phyloP scores from a whole-genome alignment of 495 filamentous ascomycete genomes.

The Penicillium alfredii region DNA sequence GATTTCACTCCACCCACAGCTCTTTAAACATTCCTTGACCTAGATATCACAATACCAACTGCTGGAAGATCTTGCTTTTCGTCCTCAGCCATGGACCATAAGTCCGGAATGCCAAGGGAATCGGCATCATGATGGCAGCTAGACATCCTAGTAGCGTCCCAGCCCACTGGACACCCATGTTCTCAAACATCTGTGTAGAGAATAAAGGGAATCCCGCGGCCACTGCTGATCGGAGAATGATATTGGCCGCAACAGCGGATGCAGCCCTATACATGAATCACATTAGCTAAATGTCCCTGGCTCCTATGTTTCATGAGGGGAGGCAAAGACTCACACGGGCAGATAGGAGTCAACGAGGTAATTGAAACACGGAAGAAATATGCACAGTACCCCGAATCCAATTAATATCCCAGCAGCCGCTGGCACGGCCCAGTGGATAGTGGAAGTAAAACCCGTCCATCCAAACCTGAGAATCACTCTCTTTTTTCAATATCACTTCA shows the following conservation, averaged over 20 bases:
- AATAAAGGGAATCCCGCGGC: slow-evolving; percentile 79
- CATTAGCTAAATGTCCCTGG: background rate
- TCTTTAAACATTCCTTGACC: too few species aligned
- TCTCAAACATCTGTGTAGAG: slow-evolving; percentile 68
- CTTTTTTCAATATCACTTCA: background rate
- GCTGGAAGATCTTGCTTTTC: slow-evolving; percentile 16
- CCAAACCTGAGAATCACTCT: slow-evolving; percentile 29
- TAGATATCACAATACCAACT: too few species aligned
- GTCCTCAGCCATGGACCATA: slow-evolving; percentile 27
- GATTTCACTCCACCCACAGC: too few species aligned
- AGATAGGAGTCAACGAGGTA: slow-evolving; percentile 40
- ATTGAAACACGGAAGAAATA: slow-evolving; percentile 38
- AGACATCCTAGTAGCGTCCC: slow-evolving; percentile 70
- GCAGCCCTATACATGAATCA: slow-evolving; percentile 47
- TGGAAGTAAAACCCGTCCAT: slow-evolving; percentile 30
- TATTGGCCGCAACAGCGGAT: slow-evolving; percentile 81
- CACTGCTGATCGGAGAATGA: slow-evolving; percentile 70
- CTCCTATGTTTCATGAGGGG: too few species aligned
- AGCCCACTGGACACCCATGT: slow-evolving; percentile 70
- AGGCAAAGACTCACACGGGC: slow-evolving; percentile 66
- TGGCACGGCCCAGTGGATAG: slow-evolving; percentile 34
- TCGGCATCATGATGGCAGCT: slow-evolving; percentile 62
- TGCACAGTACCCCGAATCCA: slow-evolving; percentile 32
- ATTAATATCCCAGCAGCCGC: slow-evolving; percentile 27
- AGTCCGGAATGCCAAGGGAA: slow-evolving; percentile 46